Evolutionary conservation across 2,329 filamentous ascomycete genomes (phyloP).

Genomic region (Lecanicillium sp.): DNA sequence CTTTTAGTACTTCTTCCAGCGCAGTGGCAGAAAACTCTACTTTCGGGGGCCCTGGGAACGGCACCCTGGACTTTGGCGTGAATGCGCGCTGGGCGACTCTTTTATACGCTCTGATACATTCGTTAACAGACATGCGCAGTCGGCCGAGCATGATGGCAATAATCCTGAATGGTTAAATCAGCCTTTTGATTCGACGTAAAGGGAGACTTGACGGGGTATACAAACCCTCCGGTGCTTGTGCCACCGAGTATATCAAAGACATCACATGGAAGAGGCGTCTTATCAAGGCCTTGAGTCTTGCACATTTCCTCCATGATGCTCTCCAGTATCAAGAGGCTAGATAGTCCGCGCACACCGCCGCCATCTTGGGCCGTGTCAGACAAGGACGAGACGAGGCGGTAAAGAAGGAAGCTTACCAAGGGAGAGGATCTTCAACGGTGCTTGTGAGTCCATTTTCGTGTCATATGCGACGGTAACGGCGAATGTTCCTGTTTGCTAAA

Average conservation of each 20-base stretch:
- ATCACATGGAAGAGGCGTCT: constrained; percentile 17
- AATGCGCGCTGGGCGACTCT: constrained; percentile 5
- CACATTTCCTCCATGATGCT: constrained; percentile 16
- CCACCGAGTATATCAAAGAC: constrained; percentile 21
- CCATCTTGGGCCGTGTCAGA: too few species aligned
- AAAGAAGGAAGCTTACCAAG: too few species aligned
- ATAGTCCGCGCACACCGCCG: constrained; percentile 18
- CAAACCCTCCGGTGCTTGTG: constrained; percentile 21
- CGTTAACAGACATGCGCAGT: constrained; percentile 27
- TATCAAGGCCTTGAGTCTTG: constrained; percentile 8
- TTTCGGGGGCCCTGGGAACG: constrained; percentile 9
- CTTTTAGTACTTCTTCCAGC: constrained; percentile 17
- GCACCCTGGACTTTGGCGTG: neutral
- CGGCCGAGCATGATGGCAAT: constrained; percentile 35
- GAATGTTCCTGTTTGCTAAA: too few species aligned
- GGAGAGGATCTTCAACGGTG: too few species aligned
- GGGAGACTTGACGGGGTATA: too few species aligned
- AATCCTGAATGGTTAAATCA: constrained; percentile 15
- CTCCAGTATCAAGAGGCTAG: constrained; percentile 17
- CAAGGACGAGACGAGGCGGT: too few species aligned
- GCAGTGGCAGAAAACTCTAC: constrained; percentile 17
- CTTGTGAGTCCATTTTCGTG: too few species aligned
- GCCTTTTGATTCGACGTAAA: neutral
- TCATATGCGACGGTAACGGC: too few species aligned
- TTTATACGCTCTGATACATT: constrained; percentile 24